Evolutionary conservation across 768 basidiomycete species (phyloP).

Genomic region (Termitomyces heimii): DNA sequence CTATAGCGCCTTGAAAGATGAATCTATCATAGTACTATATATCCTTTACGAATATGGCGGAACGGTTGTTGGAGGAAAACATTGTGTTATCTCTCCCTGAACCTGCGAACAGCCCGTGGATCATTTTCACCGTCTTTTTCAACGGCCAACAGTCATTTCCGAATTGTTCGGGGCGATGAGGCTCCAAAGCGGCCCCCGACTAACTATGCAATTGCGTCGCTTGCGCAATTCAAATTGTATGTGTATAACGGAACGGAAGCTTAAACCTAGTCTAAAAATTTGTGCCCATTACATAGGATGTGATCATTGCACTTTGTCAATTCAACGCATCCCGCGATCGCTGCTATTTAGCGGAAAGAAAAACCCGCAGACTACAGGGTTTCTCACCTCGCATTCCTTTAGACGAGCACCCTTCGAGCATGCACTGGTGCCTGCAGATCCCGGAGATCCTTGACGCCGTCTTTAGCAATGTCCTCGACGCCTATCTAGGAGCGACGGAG

Average conservation of each 20-base stretch:
- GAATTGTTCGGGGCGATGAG: not conserved
- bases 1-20: slow-evolving; percentile 1
- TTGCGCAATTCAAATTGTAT: not conserved
- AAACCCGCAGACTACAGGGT: not conserved
- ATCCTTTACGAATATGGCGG: no score
- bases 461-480: slow-evolving; percentile 1
- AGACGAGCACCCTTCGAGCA: not conserved
- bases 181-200: not conserved
- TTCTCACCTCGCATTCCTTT: not conserved
- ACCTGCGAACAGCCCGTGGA: no score
- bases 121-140: not conserved
- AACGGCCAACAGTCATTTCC: not conserved
- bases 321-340: not conserved
- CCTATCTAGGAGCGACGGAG: not conserved
- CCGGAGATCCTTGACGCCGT: slow-evolving; percentile 4
- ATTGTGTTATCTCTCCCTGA: no score
- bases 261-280: not conserved
- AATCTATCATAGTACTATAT: no score
- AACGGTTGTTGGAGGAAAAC: no score
- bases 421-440: slow-evolving; percentile 2
- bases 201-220: not conserved
- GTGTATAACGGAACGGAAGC: not conserved
- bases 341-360: not conserved
- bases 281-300: not conserved
- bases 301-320: not conserved